Percentiles rank a stretch among this genome's conserved stretches.
These are phyloP conservation scores for Hygrophila difformis DNA, from an alignment of 257 asterid genomes.

Conservation along the genomic window DNA sequence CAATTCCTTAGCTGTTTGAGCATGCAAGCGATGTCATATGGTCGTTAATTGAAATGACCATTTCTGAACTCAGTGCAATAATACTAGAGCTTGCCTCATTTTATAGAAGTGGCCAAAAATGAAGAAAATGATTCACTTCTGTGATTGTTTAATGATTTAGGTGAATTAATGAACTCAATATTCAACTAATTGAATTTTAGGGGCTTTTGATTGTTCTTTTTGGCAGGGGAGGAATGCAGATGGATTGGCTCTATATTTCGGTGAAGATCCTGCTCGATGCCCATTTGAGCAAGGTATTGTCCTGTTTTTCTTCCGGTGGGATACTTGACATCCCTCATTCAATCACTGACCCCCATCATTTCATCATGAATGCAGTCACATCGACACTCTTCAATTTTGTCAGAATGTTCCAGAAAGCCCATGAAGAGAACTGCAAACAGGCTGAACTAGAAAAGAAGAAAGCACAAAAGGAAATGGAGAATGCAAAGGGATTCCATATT, in stretches of 20 bases:
- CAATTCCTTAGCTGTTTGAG: constrained; percentile 7
- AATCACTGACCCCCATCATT: constrained; percentile 21
- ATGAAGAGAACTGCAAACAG: constrained; percentile 88
- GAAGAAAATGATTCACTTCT: too few species aligned
- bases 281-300: constrained; percentile 94
- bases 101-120: too few species aligned
- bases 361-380: constrained; percentile 50
- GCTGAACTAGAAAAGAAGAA: constrained; percentile 95
- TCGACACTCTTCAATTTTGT: constrained; percentile 90
- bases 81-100: too few species aligned
- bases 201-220: too few species aligned
- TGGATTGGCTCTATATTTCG: constrained; percentile 89
- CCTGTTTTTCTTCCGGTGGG: neutral
- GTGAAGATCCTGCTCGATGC: constrained; percentile 92
- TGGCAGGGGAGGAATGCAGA: constrained; percentile 94
- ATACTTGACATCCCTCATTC: constrained; percentile 7
- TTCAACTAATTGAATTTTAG: too few species aligned
- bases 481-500: constrained; percentile 47
- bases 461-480: constrained; percentile 87
- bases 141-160: too few species aligned
- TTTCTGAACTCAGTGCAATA: too few species aligned
- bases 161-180: too few species aligned
- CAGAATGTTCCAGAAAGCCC: constrained; percentile 85
- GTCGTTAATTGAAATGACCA: too few species aligned
- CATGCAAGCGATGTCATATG: constrained; percentile 11